Conservation (phyloP, 2,329 filamentous ascomycete genomes). For the Epichloe gansuensis region DNA sequence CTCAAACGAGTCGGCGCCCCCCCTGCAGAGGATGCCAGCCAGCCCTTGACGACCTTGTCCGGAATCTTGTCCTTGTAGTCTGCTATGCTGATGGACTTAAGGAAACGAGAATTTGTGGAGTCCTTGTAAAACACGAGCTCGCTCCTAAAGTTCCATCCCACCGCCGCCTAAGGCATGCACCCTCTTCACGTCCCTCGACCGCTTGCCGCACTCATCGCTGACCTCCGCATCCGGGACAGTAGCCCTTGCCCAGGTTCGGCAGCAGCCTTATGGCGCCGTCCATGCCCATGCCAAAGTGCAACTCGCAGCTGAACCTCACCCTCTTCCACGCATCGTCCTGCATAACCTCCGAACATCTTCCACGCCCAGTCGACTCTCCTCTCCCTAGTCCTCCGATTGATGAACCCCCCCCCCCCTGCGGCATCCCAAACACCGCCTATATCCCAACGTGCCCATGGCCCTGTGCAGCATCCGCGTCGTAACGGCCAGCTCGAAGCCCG, state of each 20-base stretch:
- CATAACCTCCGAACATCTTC: slow-evolving; percentile 20
- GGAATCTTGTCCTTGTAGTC: slow-evolving; percentile 23
- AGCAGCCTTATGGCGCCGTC: slow-evolving; percentile 23
- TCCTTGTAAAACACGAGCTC: slow-evolving; percentile 26
- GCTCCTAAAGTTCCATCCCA: slow-evolving; percentile 25
- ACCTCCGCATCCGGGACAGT: slow-evolving; percentile 16
- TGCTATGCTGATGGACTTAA: slow-evolving; percentile 21
- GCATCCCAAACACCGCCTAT: slow-evolving; percentile 22
- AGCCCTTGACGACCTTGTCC: slow-evolving; percentile 20
- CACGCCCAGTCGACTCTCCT: slow-evolving; percentile 22
- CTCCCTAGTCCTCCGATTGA: slow-evolving; percentile 20
- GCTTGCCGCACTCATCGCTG: slow-evolving; percentile 11
- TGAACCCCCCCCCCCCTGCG: slow-evolving; percentile 12
- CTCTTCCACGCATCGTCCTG: slow-evolving; percentile 18
- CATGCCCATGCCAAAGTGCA: slow-evolving; percentile 26
- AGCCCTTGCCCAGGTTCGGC: slow-evolving; percentile 21
- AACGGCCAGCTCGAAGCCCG: slow-evolving; percentile 19
- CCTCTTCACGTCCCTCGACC: slow-evolving; percentile 21
- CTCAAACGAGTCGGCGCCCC: slow-evolving; percentile 14
- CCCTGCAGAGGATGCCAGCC: slow-evolving; percentile 12
- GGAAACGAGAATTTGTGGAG: slow-evolving; percentile 19
- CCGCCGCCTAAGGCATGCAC: slow-evolving; percentile 24
- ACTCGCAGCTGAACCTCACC: slow-evolving; percentile 23
- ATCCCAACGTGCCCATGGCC: slow-evolving; percentile 24
- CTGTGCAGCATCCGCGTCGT: slow-evolving; percentile 24